These are phyloP conservation scores for Gnetum montanum DNA, from an alignment of 75 land plant genomes.

Conservation along the genomic window DNA sequence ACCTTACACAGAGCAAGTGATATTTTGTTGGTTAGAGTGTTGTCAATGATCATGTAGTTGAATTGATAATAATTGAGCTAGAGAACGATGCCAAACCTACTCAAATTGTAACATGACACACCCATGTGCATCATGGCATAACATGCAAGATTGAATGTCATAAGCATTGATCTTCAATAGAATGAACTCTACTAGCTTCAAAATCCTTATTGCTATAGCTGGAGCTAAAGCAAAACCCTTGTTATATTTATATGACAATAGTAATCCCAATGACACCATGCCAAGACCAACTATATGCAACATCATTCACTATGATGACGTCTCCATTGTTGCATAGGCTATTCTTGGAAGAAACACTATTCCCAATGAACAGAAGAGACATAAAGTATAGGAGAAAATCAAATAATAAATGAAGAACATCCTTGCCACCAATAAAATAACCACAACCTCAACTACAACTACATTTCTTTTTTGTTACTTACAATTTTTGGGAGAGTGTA, in stretches of 20 bases:
- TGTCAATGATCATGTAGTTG: constrained; percentile 96
- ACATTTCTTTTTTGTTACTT: no score
- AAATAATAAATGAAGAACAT: no score
- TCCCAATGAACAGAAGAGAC: no score
- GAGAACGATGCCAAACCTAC: constrained; percentile 91
- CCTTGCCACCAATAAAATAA: no score
- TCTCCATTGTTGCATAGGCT: constrained; percentile 17
- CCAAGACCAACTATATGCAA: constrained; percentile 23
- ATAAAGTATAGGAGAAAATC: no score
- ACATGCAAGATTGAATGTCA: constrained; percentile 97
- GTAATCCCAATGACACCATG: constrained; percentile 7
- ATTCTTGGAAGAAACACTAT: constrained; percentile 22
- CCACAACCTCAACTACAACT: no score
- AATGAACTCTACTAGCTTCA: constrained; percentile 77
- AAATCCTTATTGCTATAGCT: constrained; percentile 18
- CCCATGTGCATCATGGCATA: constrained; percentile 99
- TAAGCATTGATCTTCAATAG: constrained; percentile 90
- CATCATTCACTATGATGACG: background rate
- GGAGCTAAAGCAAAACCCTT: constrained; percentile 27
- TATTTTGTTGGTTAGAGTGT: constrained; percentile 99
- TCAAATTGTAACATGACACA: constrained; percentile 85
- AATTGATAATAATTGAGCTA: constrained; percentile 92
- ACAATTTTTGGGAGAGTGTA: no score
- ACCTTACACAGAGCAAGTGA: constrained; percentile 97
- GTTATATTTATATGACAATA: no score